Evolutionary conservation across 768 basidiomycete genomes (phyloP), one percentile per base, ranked within the genome.

Genomic region (Phanerochaete carnosa): DNA sequence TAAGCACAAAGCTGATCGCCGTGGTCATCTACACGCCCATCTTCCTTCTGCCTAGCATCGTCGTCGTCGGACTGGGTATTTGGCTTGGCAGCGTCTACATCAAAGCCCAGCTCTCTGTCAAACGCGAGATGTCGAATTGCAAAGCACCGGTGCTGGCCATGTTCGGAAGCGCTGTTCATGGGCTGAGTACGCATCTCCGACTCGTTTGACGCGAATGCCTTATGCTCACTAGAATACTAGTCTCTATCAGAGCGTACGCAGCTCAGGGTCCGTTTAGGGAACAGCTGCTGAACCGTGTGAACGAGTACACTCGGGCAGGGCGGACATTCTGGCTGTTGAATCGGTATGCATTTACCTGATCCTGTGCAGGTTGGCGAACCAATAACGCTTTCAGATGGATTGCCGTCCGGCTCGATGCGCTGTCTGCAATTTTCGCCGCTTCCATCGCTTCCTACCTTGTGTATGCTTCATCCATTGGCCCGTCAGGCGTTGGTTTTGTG

Each of bases 201-300:
- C 9, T 19, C 5, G n/a, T n/a, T n/a, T 47, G 7, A 16, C 19
- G 11, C 43, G 23, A 9, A 46, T 47, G n/a, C 30, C 13, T 54
- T 33, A 9, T n/a, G 22, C 25, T 23, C 2, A 23, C 37, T 33
- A 9, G 59, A 11, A 29, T n/a, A 15, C n/a, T 43, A 76, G 70
- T 73, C 9, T 82, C 82, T 3, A 82, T 87, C 45, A 76, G 85
- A 12, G 85, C 85, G 0, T 87, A 83, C 62, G 80, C 81, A 16
- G 83, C 83, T 7, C 77, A 85, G 66, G 71, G 71, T 3, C 66
- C 73, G 15, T 83, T 76, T 70, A 76, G 70, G 59, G 52, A 52
- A 60, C 76, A 83, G 63, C 77, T 81, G 3, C 66, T 78, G 51
- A 64, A 66, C 26, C 73, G 81, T 7, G 79, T 84, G 29, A 79